Evolutionary conservation across 106 monocot genomes (phyloP), one percentile per base, ranked within the genome.

Genomic region (Triglochin maritima): DNA sequence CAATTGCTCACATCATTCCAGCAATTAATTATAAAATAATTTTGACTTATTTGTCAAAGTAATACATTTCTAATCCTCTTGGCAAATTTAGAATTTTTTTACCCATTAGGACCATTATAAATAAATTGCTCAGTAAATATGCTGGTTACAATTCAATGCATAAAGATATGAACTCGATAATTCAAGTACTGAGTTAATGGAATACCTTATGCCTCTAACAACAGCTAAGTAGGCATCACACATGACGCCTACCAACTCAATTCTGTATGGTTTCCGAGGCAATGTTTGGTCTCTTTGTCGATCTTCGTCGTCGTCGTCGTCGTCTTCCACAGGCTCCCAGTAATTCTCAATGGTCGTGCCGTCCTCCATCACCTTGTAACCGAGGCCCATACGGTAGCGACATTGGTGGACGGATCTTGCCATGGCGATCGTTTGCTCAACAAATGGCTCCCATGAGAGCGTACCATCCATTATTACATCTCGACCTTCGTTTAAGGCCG

Each of bases 381-480:
- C 95, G 3, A 72, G 49, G 6, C 95, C 90, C 95, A 96, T 96
- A 48, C 95, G 70, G 70, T 90, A 90, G 12, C 83, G 82, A 17
- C 57, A 76, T 7, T 56, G 72, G 71, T 96, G 95, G 57, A 96
- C 86, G 17, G 71, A 53, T 59, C 90, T 72, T 4, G 82, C 90
- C 90, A 96, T 88, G 46, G 86, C 85, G 9, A 90, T 86, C 1
- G 85, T 96, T 56, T 96, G 95, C 76, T 80, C 72, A 4, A 96
- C 95, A 62, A 91, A 96, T 9, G 95, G 95, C 70, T 77, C 85
- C 95, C 95, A 96, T 4, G 95, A 88, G 17, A 96, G 80, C 1
- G 94, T 94, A 4, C 94, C 89, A 53, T 94, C 94, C 86, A 94
- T 84, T 66, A 94, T 89, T 58, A 96, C 90, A 17, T 96, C 90